Evolutionary conservation across 352 stramenopile species (phyloP), one percentile per base, ranked within the genome.

Genomic region (Pythium angustatum): DNA sequence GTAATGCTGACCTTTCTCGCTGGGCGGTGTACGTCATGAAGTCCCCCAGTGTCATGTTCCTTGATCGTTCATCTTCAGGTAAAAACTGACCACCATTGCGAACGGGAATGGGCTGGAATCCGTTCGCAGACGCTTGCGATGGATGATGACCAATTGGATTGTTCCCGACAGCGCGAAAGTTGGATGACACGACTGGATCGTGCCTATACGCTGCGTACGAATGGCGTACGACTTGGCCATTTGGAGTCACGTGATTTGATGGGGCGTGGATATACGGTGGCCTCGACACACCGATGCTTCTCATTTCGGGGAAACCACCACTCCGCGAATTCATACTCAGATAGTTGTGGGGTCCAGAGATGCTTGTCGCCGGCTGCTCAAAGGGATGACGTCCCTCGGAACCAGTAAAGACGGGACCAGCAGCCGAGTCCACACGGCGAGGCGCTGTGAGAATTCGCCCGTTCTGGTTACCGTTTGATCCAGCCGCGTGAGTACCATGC

Each of bases 11-110:
- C 51, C 57, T 31, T 41, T 64, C 57, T 47, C 51, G 57, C 24
- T 64, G 44, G 22, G 57, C 57, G 14, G 57, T 50, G 26, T 51
- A 41, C 2, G 47, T 19, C 57, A 64, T 64, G 34, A 58, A 64
- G 57, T 64, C 57, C 24, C 57, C 57, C 34, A 64, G 34, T 17
- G 57, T 64, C 57, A 50, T 50, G 22, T 33, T 57, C 9, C 36
- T 33, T 17, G 41, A 9, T n/a, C 17, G 54, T 22, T 51, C 54
- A 14, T 62, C 44, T 21, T 44, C 30, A 24, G 56, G 27, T 24
- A 30, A 27, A 8, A 40, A 22, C 30, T 34, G 43, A 2, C 40
- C 24, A 9, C 26, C 15, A 5, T 27, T 22, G 5, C 30, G 36
- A n/a, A 43, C 17, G 1, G 34, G 19, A 14, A 59, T 31, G 34